Evolutionary conservation across 164 flowering plant genomes (phyloP).

Genomic region (Warburgia ugandensis): DNA sequence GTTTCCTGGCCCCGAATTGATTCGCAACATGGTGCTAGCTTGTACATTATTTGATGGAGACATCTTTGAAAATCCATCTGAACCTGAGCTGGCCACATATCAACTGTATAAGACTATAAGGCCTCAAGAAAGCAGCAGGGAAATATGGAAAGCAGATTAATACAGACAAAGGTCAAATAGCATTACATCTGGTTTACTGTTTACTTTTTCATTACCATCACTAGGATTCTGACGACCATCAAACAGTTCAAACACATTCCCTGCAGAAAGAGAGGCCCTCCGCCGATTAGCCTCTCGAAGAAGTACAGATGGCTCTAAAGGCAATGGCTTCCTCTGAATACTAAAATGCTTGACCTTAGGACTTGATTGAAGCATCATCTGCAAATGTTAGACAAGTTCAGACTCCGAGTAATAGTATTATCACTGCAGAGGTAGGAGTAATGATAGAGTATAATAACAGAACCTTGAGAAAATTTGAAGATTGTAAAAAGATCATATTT

Average conservation of each 20-base stretch:
- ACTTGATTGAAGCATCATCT: constrained; percentile 75
- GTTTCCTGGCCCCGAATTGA: constrained; percentile 75
- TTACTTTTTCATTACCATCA: constrained; percentile 59
- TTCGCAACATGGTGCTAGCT: constrained; percentile 52
- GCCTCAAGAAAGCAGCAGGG: not conserved
- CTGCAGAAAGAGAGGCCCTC: constrained; percentile 95
- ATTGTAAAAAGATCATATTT: too few species aligned
- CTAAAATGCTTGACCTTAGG: constrained; percentile 70
- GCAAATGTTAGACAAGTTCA: constrained; percentile 12
- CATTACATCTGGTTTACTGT: constrained; percentile 9
- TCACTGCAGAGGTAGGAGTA: too few species aligned
- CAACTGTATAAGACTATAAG: constrained; percentile 15
- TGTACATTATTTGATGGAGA: constrained; percentile 43
- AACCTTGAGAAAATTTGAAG: too few species aligned
- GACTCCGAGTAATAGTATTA: not conserved
- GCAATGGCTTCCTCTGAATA: constrained; percentile 85
- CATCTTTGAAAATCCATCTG: constrained; percentile 34
- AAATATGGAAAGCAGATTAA: not conserved
- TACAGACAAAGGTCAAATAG: not conserved
- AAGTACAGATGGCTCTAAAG: constrained; percentile 86
- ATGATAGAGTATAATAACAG: too few species aligned
- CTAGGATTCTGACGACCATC: constrained; percentile 39
- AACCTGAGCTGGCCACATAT: constrained; percentile 59
- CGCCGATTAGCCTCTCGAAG: constrained; percentile 93
- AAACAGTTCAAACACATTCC: constrained; percentile 71